Evolutionary conservation across 2,329 filamentous ascomycete genomes (phyloP).

Genomic region (Pseudogymnoascus destructans): DNA sequence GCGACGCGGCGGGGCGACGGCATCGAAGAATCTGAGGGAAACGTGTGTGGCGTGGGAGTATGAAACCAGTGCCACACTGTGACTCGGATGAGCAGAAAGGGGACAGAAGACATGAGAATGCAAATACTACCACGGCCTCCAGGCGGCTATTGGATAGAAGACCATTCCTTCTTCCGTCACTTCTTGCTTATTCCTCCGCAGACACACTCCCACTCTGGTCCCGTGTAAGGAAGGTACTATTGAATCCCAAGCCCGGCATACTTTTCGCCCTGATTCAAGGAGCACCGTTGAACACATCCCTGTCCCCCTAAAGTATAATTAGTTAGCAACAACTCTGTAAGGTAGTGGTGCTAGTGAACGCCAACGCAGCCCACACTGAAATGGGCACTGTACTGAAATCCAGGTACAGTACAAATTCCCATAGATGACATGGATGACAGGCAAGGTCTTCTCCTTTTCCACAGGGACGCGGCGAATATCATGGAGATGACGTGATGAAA

Average conservation of each 20-base stretch:
- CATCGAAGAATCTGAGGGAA: background rate
- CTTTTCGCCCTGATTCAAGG: background rate
- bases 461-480: background rate
- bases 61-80: conserved; percentile 5
- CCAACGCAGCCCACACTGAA: background rate
- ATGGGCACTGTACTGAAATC: background rate
- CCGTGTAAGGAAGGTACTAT: background rate
- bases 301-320: background rate
- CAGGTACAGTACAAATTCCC: background rate
- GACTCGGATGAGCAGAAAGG: background rate
- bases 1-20: background rate
- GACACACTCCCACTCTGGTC: background rate
- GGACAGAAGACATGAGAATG: background rate
- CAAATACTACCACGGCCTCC: conserved; percentile 4
- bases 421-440: background rate
- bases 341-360: conserved; percentile 4
- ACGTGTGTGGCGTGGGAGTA: conserved; percentile 2
- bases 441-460: background rate
- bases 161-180: background rate
- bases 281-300: conserved; percentile 1
- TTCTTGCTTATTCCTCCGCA: background rate
- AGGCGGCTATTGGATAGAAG: conserved; percentile 5
- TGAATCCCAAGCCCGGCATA: background rate
- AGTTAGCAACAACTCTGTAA: background rate
- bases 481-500: conserved; percentile 6